Evolutionary conservation across 352 stramenopile genomes (phyloP).

Genomic region (Globisporangium splendens): DNA sequence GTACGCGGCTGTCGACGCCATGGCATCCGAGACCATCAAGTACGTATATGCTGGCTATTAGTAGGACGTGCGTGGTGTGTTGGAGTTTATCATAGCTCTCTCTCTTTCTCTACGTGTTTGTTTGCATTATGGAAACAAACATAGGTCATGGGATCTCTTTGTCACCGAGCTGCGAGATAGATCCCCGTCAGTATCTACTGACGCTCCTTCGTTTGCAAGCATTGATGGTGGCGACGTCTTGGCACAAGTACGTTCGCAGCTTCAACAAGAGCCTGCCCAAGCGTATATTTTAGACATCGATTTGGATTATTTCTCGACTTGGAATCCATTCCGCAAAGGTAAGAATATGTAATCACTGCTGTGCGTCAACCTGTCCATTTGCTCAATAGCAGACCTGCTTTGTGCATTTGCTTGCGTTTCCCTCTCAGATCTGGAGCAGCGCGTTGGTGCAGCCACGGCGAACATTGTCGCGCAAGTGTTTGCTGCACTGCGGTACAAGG

Average conservation of each 20-base stretch:
- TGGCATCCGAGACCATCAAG: slow-evolving; percentile 31
- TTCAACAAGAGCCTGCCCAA: slow-evolving; percentile 21
- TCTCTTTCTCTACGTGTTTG: not conserved
- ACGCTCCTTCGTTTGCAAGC: not conserved
- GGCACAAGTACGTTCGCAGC: slow-evolving; percentile 16
- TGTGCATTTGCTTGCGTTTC: not conserved
- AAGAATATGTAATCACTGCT: no score
- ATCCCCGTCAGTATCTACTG: not conserved
- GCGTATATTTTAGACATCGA: slow-evolving; percentile 80
- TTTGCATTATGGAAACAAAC: not conserved
- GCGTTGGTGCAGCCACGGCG: slow-evolving; percentile 18
- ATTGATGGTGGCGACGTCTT: slow-evolving; percentile 2
- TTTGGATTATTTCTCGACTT: slow-evolving; percentile 89
- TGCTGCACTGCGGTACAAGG: slow-evolving; percentile 33
- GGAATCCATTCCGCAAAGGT: slow-evolving; percentile 81
- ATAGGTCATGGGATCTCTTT: slow-evolving; percentile 41
- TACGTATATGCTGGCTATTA: slow-evolving; percentile 4
- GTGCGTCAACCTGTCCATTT: not conserved
- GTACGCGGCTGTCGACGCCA: slow-evolving; percentile 32
- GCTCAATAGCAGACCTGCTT: not conserved
- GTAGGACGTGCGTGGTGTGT: not conserved
- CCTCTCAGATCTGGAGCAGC: slow-evolving; percentile 37
- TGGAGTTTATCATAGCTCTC: not conserved
- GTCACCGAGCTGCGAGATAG: slow-evolving; percentile 21
- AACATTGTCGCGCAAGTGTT: slow-evolving; percentile 37